A percentile compares a stretch with the other conserved stretches of the same genome.
phyloP scores from a whole-genome alignment of 2,329 filamentous ascomycete species.

The Paecilomyces niveus region DNA sequence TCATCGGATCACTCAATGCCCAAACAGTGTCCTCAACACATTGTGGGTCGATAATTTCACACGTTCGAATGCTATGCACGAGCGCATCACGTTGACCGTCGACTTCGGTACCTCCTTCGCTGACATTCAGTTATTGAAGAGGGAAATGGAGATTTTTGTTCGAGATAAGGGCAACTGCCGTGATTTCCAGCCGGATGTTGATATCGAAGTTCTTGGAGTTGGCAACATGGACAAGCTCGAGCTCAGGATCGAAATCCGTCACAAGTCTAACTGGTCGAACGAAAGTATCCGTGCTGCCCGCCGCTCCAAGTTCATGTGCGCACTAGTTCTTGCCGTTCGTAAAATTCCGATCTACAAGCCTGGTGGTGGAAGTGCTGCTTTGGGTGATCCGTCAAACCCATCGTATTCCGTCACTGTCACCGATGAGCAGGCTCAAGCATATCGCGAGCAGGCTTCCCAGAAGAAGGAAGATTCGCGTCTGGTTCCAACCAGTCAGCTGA shows the following conservation, averaged over 20 bases:
- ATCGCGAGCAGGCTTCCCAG: conserved; percentile 53
- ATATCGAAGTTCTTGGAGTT: conserved; percentile 69
- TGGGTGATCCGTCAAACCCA: conserved; percentile 62
- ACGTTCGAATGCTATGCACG: conserved; percentile 85
- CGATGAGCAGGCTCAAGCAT: conserved; percentile 58
- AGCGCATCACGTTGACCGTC: conserved; percentile 71
- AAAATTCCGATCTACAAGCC: conserved; percentile 80
- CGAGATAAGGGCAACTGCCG: conserved; percentile 74
- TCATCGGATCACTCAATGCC: conserved; percentile 73
- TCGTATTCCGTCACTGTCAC: conserved; percentile 71
- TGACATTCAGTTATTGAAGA: conserved; percentile 76
- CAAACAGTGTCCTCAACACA: conserved; percentile 86
- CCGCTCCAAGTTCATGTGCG: conserved; percentile 95
- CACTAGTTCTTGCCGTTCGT: conserved; percentile 74
- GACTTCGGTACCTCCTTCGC: conserved; percentile 83
- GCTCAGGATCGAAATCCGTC: conserved; percentile 74
- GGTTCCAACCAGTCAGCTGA: conserved; percentile 42
- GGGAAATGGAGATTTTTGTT: conserved; percentile 82
- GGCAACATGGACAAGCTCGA: conserved; percentile 82
- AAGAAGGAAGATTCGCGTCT: conserved; percentile 61
- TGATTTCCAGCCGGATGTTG: conserved; percentile 82
- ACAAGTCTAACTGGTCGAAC: conserved; percentile 92
- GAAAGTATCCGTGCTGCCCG: conserved; percentile 72
- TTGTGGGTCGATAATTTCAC: conserved; percentile 95
- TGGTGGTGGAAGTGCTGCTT: conserved; percentile 60